A percentile compares a stretch with the other conserved stretches of the same genome.
Conservation (phyloP, 2,329 filamentous ascomycete species). For the Stagonosporopsis rhizophila region DNA sequence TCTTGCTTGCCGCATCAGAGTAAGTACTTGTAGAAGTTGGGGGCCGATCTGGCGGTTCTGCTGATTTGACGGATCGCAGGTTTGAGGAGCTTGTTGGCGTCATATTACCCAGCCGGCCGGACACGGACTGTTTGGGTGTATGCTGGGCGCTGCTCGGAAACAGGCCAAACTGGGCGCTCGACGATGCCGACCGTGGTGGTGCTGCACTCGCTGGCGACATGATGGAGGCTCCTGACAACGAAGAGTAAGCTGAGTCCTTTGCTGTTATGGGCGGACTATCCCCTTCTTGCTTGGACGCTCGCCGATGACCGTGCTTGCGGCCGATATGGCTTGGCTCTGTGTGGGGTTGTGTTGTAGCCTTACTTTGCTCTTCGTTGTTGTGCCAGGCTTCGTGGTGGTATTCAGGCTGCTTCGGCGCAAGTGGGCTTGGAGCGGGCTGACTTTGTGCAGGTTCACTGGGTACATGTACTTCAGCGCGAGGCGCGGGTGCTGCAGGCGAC, state of each 20-base stretch:
- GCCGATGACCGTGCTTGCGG: constrained; percentile 19
- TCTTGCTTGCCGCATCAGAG: constrained; percentile 23
- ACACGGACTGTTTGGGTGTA: constrained; percentile 43
- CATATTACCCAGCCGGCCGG: constrained; percentile 34
- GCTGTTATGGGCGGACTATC: constrained; percentile 44
- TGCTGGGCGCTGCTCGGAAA: constrained; percentile 42
- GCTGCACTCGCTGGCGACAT: constrained; percentile 34
- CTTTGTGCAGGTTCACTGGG: constrained; percentile 17
- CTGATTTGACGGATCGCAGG: constrained; percentile 18
- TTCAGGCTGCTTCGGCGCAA: constrained; percentile 25
- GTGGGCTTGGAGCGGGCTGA: constrained; percentile 2
- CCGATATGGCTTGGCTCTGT: constrained; percentile 14
- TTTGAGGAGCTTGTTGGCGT: constrained; percentile 32
- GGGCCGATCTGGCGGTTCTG: constrained; percentile 34
- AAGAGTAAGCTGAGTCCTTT: constrained; percentile 51
- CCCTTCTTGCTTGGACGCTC: constrained; percentile 25
- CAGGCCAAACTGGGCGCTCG: constrained; percentile 45
- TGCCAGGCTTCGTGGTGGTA: constrained; percentile 34
- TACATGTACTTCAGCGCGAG: constrained; percentile 26
- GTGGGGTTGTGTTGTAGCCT: constrained; percentile 14
- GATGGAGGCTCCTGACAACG: constrained; percentile 45
- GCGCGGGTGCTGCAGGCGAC: not conserved
- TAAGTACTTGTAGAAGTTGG: constrained; percentile 41
- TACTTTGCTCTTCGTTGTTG: constrained; percentile 27
- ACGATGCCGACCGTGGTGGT: constrained; percentile 41